Percentiles rank a stretch among this genome's conserved stretches.
Evolutionary conservation across 139 green algal genomes (phyloP).

Genomic region (Zygnema cylindricum): DNA sequence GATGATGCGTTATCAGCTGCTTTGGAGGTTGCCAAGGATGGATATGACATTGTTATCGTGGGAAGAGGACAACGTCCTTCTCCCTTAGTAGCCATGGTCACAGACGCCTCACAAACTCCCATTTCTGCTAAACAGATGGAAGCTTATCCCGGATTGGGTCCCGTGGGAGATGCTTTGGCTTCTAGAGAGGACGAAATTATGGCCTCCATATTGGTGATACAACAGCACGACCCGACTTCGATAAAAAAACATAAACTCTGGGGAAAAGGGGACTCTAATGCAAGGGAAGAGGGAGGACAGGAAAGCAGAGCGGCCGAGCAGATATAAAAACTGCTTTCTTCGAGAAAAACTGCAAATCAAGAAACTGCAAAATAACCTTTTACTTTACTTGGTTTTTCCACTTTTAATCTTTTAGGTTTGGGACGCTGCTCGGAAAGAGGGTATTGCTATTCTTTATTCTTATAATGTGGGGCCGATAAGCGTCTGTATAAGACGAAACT

Average conservation of each 20-base stretch:
- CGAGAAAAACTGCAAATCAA: too few relatives aligned
- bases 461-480: too few relatives aligned
- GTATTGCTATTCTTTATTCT: too few relatives aligned
- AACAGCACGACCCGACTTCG: slow-evolving; percentile 52
- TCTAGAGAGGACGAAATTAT: slow-evolving; percentile 16
- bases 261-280: too few relatives aligned
- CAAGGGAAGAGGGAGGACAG: too few relatives aligned
- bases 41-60: slow-evolving; percentile 44
- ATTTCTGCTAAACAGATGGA: background rate
- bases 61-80: slow-evolving; percentile 23
- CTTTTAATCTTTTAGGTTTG: too few relatives aligned
- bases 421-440: too few relatives aligned
- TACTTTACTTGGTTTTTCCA: too few relatives aligned
- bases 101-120: background rate
- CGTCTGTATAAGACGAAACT: too few relatives aligned
- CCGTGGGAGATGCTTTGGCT: slow-evolving; percentile 36
- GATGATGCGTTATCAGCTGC: slow-evolving; percentile 31
- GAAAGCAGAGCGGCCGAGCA: too few relatives aligned
- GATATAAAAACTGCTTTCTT: too few relatives aligned
- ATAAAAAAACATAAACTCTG: slow-evolving; percentile 26
- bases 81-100: slow-evolving; percentile 18
- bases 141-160: slow-evolving; percentile 24
- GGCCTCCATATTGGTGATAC: slow-evolving; percentile 43
- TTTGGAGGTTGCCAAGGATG: slow-evolving; percentile 7
- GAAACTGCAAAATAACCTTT: too few relatives aligned